These are phyloP conservation scores for Eustoma russellianum DNA, from an alignment of 257 asterid species.

Conservation along the genomic window DNA sequence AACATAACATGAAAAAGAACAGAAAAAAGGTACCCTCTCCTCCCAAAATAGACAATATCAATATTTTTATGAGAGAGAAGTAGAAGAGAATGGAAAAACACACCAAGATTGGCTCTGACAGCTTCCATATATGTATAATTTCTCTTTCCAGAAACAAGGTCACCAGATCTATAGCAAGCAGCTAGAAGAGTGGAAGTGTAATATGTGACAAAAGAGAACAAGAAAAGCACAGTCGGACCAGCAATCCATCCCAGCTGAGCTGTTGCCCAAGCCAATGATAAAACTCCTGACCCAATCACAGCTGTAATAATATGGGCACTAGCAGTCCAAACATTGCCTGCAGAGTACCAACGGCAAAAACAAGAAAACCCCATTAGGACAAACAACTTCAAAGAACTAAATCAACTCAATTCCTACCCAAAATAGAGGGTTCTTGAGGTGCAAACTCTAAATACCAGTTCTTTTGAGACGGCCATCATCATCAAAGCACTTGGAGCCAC, in stretches of 20 bases:
- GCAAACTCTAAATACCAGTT: slow-evolving; percentile 19
- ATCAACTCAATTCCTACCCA: too few relatives aligned
- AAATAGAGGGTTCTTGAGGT: too few relatives aligned
- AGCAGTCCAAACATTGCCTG: slow-evolving; percentile 50
- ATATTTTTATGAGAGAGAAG: too few relatives aligned
- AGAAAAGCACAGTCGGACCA: slow-evolving; percentile 39
- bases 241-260: slow-evolving; percentile 63
- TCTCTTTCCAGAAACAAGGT: slow-evolving; percentile 36
- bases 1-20: too few relatives aligned
- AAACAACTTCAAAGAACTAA: too few relatives aligned
- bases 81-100: not conserved
- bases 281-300: slow-evolving; percentile 51
- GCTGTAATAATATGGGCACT: slow-evolving; percentile 63
- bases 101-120: slow-evolving; percentile 39
- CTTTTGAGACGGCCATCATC: slow-evolving; percentile 47
- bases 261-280: slow-evolving; percentile 59
- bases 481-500: slow-evolving; percentile 33
- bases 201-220: slow-evolving; percentile 49
- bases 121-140: slow-evolving; percentile 53
- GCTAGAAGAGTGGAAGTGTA: slow-evolving; percentile 48
- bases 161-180: slow-evolving; percentile 37
- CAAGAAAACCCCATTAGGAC: not conserved
- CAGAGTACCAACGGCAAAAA: not conserved
- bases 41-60: not conserved
- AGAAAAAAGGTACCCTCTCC: too few relatives aligned